A percentile compares a stretch with the other conserved stretches of the same genome.
These are phyloP conservation scores for Apiospora pterosperma DNA, from an alignment of 2,329 filamentous ascomycete species.

Conservation along the genomic window DNA sequence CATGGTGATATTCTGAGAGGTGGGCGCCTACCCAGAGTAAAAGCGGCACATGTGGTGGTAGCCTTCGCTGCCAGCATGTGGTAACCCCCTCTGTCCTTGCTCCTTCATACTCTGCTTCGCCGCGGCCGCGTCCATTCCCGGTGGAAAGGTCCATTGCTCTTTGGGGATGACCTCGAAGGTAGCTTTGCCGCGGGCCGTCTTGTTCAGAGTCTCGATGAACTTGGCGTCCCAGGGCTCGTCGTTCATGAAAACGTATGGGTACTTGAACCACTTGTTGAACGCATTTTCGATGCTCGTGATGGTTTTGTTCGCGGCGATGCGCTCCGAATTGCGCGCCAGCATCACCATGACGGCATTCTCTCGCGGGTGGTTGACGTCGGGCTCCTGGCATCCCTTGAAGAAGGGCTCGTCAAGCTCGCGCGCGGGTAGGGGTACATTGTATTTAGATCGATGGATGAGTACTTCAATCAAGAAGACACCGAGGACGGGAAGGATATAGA, in stretches of 20 bases:
- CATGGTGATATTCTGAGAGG: neutral
- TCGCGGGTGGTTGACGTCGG: slow-evolving; percentile 30
- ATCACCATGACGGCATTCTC: slow-evolving; percentile 44
- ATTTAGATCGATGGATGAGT: slow-evolving; percentile 30
- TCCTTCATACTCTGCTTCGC: slow-evolving; percentile 30
- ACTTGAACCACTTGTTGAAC: slow-evolving; percentile 45
- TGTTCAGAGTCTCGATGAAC: slow-evolving; percentile 35
- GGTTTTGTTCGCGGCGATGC: slow-evolving; percentile 34
- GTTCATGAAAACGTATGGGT: slow-evolving; percentile 45
- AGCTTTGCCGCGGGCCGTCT: slow-evolving; percentile 32
- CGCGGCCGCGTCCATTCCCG: slow-evolving; percentile 26
- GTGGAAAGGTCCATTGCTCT: slow-evolving; percentile 38
- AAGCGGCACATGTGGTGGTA: slow-evolving; percentile 42
- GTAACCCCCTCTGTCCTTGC: slow-evolving; percentile 28
- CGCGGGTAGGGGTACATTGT: slow-evolving; percentile 30
- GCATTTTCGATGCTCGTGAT: slow-evolving; percentile 38
- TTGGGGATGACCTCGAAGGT: slow-evolving; percentile 39
- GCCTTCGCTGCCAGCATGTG: slow-evolving; percentile 36
- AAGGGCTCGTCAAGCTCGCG: slow-evolving; percentile 37
- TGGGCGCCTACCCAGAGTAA: slow-evolving; percentile 37
- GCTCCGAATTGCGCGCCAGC: slow-evolving; percentile 43
- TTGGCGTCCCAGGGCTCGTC: slow-evolving; percentile 37
- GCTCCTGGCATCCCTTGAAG: slow-evolving; percentile 36
- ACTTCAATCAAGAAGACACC: slow-evolving; percentile 30
- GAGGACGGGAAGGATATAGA: slow-evolving; percentile 25